Evolutionary conservation across 1,284 basidiomycete species (phyloP), one percentile per base, ranked within the genome.

Genomic region (Moesziomyces antarcticus): DNA sequence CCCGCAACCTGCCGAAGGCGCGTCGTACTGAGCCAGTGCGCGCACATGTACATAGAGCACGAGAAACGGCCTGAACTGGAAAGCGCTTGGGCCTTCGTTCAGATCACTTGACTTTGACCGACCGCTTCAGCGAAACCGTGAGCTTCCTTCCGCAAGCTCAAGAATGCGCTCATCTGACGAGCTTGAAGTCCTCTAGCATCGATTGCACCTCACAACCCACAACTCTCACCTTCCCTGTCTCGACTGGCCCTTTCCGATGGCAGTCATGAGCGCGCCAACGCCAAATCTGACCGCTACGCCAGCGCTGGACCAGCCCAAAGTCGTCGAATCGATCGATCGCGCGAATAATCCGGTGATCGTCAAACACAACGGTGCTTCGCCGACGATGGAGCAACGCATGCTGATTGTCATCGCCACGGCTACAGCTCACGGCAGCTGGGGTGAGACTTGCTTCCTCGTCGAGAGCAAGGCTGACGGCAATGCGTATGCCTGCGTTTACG

Each of bases 1-100:
- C 46, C 92, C 94, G 33, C 96, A 99, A 86, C 96, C 96, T 4
- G 89, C 91, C 22, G 96, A 99, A 85, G 94, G 94, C 27, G 70
- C 79, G n/a, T 60, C 69, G 25, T 83, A 81, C 64, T 75, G 57
- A 50, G 35, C 21, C 24, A n/a, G 25, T 33, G 30, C 11, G 4
- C 8, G 18, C 56, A 24, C 41, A 8, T 68, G 65, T 62, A 62
- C 55, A 68, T 68, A 62, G 65, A 68, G 25, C 42, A 27, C 30
- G 11, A 46, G 51, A 51, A 64, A 60, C 51, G 27, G 37, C 16
- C 35, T 35, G 35, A 35, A 2, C 35, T 4, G 35, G 35, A 35
- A 35, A 3, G 16, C 35, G 33, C 33, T 33, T 2, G 6, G 35
- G 35, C 35, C 3, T 35, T 35, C 16, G 5, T 35, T 35, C 35